Evolutionary conservation across 2,329 filamentous ascomycete genomes (phyloP).

Genomic region (Geoglossum cookeanum): DNA sequence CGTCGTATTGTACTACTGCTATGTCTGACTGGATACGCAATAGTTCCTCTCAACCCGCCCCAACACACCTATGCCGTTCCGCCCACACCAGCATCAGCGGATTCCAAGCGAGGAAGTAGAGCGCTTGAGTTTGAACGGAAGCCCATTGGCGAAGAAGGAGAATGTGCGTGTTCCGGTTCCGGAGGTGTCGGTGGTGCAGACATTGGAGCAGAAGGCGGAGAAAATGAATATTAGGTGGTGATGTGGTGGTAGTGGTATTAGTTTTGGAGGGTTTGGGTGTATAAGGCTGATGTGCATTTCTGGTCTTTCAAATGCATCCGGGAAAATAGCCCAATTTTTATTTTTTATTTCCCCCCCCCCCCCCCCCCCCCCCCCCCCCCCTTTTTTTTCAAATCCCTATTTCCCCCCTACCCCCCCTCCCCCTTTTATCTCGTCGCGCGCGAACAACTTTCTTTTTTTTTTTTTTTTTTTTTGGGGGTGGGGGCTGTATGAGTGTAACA

Average conservation of each 20-base stretch:
- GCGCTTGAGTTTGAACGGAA: not conserved
- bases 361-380: too few species aligned
- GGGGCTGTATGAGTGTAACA: too few species aligned
- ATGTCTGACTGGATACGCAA: not conserved
- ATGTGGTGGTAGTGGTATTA: not conserved
- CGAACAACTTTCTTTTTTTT: too few species aligned
- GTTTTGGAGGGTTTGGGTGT: not conserved
- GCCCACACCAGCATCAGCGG: not conserved
- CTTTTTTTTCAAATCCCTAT: too few species aligned
- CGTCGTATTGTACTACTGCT: not conserved
- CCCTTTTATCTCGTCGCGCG: too few species aligned
- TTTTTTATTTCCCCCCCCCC: too few species aligned
- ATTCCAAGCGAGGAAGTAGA: not conserved
- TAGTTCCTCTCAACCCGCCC: conserved; percentile 5
- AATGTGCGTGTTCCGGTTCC: not conserved
- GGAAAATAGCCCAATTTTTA: not conserved
- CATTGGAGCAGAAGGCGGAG: conserved; percentile 1
- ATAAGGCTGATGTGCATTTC: not conserved
- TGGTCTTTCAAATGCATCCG: not conserved
- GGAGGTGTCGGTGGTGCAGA: not conserved
- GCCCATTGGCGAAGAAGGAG: not conserved
- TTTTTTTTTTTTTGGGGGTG: too few species aligned
- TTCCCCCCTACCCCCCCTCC: too few species aligned
- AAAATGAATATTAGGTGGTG: not conserved
- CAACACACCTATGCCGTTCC: conserved; percentile 4